Evolutionary conservation across 2,329 filamentous ascomycete genomes (phyloP).

Genomic region (Colletotrichum acutatum): DNA sequence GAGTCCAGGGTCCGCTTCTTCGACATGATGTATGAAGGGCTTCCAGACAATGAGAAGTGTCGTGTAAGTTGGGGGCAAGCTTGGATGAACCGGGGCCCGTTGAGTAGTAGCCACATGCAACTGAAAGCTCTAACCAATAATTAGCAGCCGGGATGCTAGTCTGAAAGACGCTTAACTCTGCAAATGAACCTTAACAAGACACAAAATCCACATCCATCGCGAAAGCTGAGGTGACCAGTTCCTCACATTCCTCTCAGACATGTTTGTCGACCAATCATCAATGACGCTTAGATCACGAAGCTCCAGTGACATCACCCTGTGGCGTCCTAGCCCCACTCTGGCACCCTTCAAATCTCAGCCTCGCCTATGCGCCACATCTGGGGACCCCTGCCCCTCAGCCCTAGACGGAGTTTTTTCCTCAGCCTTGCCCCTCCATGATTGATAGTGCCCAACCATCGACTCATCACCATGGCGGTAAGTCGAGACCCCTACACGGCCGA

Average conservation of each 20-base stretch:
- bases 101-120: constrained; percentile 5
- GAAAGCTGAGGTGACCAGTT: not conserved
- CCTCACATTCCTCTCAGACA: not conserved
- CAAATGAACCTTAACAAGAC: not conserved
- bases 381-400: constrained; percentile 23
- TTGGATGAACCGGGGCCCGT: constrained; percentile 1
- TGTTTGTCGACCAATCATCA: constrained; percentile 24
- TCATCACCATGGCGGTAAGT: constrained; percentile 35
- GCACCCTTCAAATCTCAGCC: not conserved
- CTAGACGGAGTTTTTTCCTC: constrained; percentile 40
- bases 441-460: constrained; percentile 24
- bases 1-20: constrained; percentile 74
- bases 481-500: not conserved
- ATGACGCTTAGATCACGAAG: constrained; percentile 30
- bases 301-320: constrained; percentile 22
- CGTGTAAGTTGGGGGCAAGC: constrained; percentile 9
- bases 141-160: not conserved
- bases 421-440: constrained; percentile 41
- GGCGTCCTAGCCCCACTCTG: not conserved
- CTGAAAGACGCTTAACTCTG: not conserved
- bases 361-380: constrained; percentile 10
- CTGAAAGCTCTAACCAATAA: not conserved
- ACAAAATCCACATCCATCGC: not conserved
- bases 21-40: constrained; percentile 41
- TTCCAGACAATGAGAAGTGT: constrained; percentile 10